phyloP scores from a whole-genome alignment of 768 basidiomycete species.

The Podaxis sp. region DNA sequence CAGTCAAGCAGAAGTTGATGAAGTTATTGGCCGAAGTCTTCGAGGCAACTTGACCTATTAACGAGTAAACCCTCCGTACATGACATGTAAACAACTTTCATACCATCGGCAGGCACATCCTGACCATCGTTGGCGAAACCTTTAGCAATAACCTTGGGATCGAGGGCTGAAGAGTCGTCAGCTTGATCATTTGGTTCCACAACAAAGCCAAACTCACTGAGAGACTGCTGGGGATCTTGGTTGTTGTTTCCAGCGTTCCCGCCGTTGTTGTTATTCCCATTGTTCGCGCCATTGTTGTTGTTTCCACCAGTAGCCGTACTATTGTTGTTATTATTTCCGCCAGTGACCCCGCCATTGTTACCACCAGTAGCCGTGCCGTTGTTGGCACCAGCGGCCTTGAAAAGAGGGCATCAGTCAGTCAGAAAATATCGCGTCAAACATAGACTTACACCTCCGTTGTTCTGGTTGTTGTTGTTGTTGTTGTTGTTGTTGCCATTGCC shows the following conservation, averaged over 20 bases:
- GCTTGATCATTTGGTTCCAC: background rate
- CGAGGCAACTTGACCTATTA: conserved; percentile 50
- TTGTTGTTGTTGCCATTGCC: conserved; percentile 5
- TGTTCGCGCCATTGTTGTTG: conserved; percentile 15
- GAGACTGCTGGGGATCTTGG: conserved; percentile 44
- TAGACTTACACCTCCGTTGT: conserved; percentile 13
- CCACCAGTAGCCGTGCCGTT: conserved; percentile 12
- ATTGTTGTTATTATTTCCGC: conserved; percentile 25
- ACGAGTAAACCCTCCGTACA: conserved; percentile 37
- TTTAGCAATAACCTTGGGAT: conserved; percentile 48
- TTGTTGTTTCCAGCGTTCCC: conserved; percentile 26
- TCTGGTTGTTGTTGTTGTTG: conserved; percentile 12
- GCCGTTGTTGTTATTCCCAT: conserved; percentile 16
- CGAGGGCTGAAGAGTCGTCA: conserved; percentile 27
- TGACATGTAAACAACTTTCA: conserved; percentile 38
- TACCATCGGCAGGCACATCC: conserved; percentile 32
- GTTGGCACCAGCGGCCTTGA: conserved; percentile 6
- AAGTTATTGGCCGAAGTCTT: conserved; percentile 63
- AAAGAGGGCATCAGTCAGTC: background rate
- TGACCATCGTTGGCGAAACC: conserved; percentile 60
- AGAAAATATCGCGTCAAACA: background rate
- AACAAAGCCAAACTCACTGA: conserved; percentile 26
- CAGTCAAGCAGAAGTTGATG: conserved; percentile 57
- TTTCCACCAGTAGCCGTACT: conserved; percentile 3
- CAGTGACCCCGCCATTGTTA: conserved; percentile 15